Evolutionary conservation across 352 stramenopile species (phyloP).

Genomic region (Pythium aphanidermatum): DNA sequence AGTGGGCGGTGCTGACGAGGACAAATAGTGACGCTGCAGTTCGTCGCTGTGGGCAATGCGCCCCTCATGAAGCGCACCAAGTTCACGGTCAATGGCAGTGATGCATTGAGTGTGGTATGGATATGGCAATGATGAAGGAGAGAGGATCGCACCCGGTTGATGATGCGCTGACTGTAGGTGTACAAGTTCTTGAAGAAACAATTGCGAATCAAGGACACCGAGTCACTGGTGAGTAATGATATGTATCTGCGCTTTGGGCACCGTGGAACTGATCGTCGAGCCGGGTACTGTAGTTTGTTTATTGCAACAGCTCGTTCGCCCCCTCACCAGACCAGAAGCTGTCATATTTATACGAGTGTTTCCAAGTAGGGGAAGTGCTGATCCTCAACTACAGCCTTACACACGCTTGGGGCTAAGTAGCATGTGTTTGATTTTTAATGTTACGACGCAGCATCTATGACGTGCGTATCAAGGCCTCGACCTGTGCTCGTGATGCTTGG

Average conservation of each 20-base stretch:
- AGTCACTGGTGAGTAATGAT: slow-evolving; percentile 43
- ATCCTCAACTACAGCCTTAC: slow-evolving; percentile 86
- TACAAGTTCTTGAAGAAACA: slow-evolving; percentile 86
- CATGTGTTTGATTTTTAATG: slow-evolving; percentile 2
- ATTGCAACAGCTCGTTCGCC: slow-evolving; percentile 85
- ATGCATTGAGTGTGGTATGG: slow-evolving; percentile 70
- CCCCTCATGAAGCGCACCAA: slow-evolving; percentile 86
- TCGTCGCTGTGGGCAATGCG: slow-evolving; percentile 70
- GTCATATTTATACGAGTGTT: slow-evolving; percentile 75
- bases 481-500: slow-evolving; percentile 61
- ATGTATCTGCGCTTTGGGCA: not conserved
- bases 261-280: not conserved
- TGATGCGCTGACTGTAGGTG: slow-evolving; percentile 26
- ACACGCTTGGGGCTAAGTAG: slow-evolving; percentile 66
- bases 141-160: not conserved
- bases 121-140: not conserved
- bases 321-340: slow-evolving; percentile 78
- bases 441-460: slow-evolving; percentile 6
- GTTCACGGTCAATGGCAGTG: slow-evolving; percentile 73
- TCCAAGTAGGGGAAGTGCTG: slow-evolving; percentile 71
- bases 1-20: not conserved
- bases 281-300: slow-evolving; percentile 59
- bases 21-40: slow-evolving; percentile 77
- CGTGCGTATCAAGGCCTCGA: slow-evolving; percentile 56
- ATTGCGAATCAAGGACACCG: slow-evolving; percentile 64